Percentiles rank a stretch among this genome's conserved stretches.
These are phyloP conservation scores for Penicillium lagena DNA, from an alignment of 495 filamentous ascomycete species.

Conservation along the genomic window DNA sequence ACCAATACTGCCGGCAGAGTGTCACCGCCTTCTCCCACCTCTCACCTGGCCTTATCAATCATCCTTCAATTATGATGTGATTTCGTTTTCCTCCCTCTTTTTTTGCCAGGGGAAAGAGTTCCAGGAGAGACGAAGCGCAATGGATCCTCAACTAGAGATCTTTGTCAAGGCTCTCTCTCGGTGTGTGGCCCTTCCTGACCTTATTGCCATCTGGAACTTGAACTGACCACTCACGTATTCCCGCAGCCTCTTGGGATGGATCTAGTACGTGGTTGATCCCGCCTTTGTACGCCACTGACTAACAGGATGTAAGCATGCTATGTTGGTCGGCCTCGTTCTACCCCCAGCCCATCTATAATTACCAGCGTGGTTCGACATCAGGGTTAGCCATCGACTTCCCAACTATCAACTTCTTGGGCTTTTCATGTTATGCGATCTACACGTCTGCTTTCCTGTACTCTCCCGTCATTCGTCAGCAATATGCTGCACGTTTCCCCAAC, in stretches of 20 bases:
- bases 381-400: constrained; percentile 86
- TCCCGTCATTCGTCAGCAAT: constrained; percentile 68
- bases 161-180: constrained; percentile 39
- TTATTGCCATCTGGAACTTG: not conserved
- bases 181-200: constrained; percentile 16
- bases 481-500: constrained; percentile 70
- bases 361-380: constrained; percentile 62
- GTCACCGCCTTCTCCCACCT: constrained; percentile 17
- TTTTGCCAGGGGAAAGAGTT: no score
- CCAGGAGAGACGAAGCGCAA: no score
- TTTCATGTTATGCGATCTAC: constrained; percentile 70
- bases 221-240: not conserved
- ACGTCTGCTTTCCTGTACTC: constrained; percentile 71
- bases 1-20: not conserved
- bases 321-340: constrained; percentile 89
- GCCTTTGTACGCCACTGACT: no score
- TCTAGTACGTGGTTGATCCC: constrained; percentile 27
- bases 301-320: constrained; percentile 37
- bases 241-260: constrained; percentile 34
- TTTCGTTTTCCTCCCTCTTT: no score
- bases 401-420: constrained; percentile 75
- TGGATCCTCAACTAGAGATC: constrained; percentile 17
- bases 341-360: constrained; percentile 78
- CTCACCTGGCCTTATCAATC: not conserved
- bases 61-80: no score